Conservation (phyloP, 2,329 filamentous ascomycete genomes). For the Penicillium sp. region DNA sequence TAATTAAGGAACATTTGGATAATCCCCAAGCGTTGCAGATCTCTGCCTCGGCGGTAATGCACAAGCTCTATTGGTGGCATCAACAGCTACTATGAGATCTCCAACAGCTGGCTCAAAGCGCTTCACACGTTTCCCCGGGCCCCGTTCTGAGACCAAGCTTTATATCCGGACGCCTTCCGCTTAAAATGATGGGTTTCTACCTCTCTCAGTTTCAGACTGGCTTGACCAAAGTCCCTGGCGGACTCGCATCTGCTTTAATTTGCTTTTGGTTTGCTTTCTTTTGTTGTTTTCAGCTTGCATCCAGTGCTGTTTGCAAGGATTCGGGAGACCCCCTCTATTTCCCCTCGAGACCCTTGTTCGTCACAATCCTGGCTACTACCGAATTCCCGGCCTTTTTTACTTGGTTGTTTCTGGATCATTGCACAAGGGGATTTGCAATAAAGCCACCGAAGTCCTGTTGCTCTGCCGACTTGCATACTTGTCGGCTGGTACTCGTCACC, state of each 20-base stretch:
- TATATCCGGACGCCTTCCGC: slow-evolving; percentile 24
- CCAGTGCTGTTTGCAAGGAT: neutral
- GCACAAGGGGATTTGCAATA: slow-evolving; percentile 8
- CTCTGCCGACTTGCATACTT: neutral
- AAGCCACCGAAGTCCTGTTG: slow-evolving; percentile 3
- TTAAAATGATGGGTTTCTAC: neutral
- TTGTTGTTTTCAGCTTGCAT: neutral
- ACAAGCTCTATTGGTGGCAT: slow-evolving; percentile 8
- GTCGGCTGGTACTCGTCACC: neutral
- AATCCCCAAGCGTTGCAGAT: slow-evolving; percentile 5
- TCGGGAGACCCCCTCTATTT: slow-evolving; percentile 11
- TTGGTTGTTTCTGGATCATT: slow-evolving; percentile 7
- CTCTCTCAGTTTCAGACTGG: neutral
- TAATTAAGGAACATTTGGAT: slow-evolving; percentile 19
- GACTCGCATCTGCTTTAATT: neutral
- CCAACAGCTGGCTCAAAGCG: slow-evolving; percentile 9
- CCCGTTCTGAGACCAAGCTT: slow-evolving; percentile 17
- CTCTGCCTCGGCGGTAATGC: slow-evolving; percentile 19
- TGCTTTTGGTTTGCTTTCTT: neutral
- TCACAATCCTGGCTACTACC: slow-evolving; percentile 5
- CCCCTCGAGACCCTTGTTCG: slow-evolving; percentile 13
- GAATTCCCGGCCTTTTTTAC: slow-evolving; percentile 11
- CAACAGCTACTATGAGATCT: neutral
- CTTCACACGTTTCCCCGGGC: slow-evolving; percentile 4
- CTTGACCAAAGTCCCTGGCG: neutral